A percentile compares a stretch with the other conserved stretches of the same genome.
Evolutionary conservation across 768 basidiomycete species (phyloP).

Genomic region (Chalciporus sphaerocephalus): DNA sequence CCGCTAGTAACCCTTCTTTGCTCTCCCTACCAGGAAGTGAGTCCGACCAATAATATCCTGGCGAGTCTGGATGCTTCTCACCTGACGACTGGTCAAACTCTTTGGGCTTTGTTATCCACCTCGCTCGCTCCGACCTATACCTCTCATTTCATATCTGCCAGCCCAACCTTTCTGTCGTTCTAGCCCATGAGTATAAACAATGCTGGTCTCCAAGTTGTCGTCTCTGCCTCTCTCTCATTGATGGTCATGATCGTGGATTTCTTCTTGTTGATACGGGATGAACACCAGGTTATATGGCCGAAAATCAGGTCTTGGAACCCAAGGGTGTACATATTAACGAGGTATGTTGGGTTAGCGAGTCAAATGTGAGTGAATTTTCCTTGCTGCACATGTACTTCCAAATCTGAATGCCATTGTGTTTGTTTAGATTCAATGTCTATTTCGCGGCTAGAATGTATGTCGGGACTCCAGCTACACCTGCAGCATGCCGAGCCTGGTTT

Average conservation of each 20-base stretch:
- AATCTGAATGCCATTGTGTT: background rate
- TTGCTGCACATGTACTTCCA: background rate
- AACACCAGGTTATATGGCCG: constrained; percentile 18
- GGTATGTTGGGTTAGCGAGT: constrained; percentile 18
- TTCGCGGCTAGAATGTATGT: constrained; percentile 15
- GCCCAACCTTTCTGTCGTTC: no score
- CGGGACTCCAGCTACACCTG: constrained; percentile 3
- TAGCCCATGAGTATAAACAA: no score
- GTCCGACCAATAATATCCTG: no score
- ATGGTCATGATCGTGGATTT: constrained; percentile 15
- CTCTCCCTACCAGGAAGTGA: no score
- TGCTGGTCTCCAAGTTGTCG: no score
- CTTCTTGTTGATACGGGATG: constrained; percentile 5
- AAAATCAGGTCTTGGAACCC: constrained; percentile 15
- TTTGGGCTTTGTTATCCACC: no score
- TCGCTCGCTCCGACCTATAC: no score
- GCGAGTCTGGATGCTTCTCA: no score
- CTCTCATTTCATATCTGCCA: no score
- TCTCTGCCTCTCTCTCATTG: no score
- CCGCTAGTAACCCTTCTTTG: no score
- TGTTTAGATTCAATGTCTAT: constrained; percentile 21
- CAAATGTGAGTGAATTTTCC: constrained; percentile 19
- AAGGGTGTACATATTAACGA: constrained; percentile 7
- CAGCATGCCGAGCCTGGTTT: constrained; percentile 16
- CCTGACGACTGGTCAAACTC: no score